phyloP scores from a whole-genome alignment of 2,329 filamentous ascomycete species.

The Teratosphaeriaceae sp. region DNA sequence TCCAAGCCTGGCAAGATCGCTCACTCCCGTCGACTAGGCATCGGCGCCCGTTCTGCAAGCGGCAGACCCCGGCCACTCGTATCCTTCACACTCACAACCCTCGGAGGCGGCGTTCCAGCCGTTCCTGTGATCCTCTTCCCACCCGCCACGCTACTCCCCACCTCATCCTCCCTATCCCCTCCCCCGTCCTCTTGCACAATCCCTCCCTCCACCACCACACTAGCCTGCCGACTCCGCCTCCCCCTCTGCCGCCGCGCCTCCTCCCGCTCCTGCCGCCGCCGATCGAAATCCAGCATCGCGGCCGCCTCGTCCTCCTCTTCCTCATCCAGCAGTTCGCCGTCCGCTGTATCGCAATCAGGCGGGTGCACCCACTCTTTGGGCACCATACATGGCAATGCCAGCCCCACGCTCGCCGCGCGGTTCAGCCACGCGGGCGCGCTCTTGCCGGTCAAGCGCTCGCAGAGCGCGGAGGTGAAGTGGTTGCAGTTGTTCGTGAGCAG shows the following conservation, averaged over 20 bases:
- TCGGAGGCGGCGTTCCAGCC: constrained; percentile 20
- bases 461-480: constrained; percentile 78
- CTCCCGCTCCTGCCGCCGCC: constrained; percentile 22
- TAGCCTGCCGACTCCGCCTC: constrained; percentile 14
- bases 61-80: constrained; percentile 37
- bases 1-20: too few relatives aligned
- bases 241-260: constrained; percentile 22
- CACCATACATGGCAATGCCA: constrained; percentile 74
- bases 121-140: constrained; percentile 18
- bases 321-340: constrained; percentile 60
- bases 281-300: constrained; percentile 19
- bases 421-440: constrained; percentile 72
- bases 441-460: constrained; percentile 63
- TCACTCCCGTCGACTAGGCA: too few relatives aligned
- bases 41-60: constrained; percentile 38
- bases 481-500: constrained; percentile 82
- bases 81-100: constrained; percentile 31
- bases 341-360: constrained; percentile 66
- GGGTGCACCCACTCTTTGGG: constrained; percentile 76
- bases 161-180: constrained; percentile 21
- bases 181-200: constrained; percentile 22
- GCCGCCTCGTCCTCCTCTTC: constrained; percentile 50
- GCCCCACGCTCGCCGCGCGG: constrained; percentile 73
- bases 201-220: constrained; percentile 14
- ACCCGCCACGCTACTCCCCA: constrained; percentile 15